Evolutionary conservation across 2,329 filamentous ascomycete genomes (phyloP), one percentile per base, ranked within the genome.

Genomic region (Podosphaera xanthii): DNA sequence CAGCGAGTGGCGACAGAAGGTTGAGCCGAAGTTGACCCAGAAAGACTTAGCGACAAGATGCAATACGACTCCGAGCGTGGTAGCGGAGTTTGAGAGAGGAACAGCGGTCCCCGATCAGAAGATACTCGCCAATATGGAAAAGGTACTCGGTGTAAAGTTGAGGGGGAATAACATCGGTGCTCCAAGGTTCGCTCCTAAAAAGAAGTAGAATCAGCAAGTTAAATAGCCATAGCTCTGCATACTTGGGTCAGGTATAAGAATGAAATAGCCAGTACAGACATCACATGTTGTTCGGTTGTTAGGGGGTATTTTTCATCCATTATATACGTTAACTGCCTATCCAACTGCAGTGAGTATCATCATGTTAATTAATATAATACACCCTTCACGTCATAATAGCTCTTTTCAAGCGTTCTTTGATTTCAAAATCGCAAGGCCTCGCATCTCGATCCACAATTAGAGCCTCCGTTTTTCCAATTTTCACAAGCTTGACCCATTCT

Each of bases 1-100:
- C 74, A 79, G 82, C 68, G 79, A 84, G 68, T 81, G 86, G 59
- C 86, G 92, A 64, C 82, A 82, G 70, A 81, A 84, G 70, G 83
- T 87, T 71, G 86, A 86, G 73, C 89, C 90, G 73, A 92, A 94
- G 76, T 91, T 97, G 87, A 94, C 90, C 60, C 92, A 97, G 74
- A 94, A 94, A 73, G 79, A 83, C 65, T 76, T 84, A 14, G 91
- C 90, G 62, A 88, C 84, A 64, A 88, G 88, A 75, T 90, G 86
- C 77, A 94, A 94, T 77, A 89, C 85, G 62, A 91, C 87, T 49
- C 81, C 84, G 58, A 79, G 81, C 64, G 76, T 92, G 65, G 78
- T 97, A 63, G 86, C 84, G 69, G 83, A 89, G 67, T 89, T 94
- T 69, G 91, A 97, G 82, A 79, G 83, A 65, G 89, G 86, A 66